Base-by-base conservation (phyloP, 768 basidiomycete genomes). In the Kwoniella sp. region DNA sequence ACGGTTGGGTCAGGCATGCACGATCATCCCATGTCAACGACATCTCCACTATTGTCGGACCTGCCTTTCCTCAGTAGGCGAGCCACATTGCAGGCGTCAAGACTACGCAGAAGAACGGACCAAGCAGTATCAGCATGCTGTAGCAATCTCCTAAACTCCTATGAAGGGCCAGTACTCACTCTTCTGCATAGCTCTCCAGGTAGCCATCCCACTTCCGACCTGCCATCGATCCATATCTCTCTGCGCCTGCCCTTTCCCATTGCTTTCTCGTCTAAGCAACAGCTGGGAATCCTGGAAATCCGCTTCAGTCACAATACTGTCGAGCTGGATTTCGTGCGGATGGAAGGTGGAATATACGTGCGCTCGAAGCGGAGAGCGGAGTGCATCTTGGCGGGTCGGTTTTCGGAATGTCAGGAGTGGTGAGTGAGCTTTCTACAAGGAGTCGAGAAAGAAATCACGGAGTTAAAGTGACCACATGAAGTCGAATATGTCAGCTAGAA, bases 171-270 rank as follows among this genome's bases (percentile, higher is more conserved):
- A n/a, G 15, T 15, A 76, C 74, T 67, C 29, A 76, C 74, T 68
- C 44, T 86, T 80, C 60, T 90, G 85, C 90, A 94, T 93, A 33
- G 91, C 77, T 64, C 83, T 83, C 92, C 92, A 96, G 71, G 92
- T 91, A 47, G 86, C 84, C 49, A 86, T 67, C 1, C 87, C 86
- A 68, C 86, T 86, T 36, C 82, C 82, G 26, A 84, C 80, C 77
- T 93, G 91, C 83, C 89, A 85, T 37, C 83, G 82, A 30, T 84
- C 85, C 61, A 92, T 79, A 27, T 83, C 83, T 72, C 90, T 90
- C 40, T 83, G 79, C 46, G 76, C 73, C 80, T 92, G 90, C 9
- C 66, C 66, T 19, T 63, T 54, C 0, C 65, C 65, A n/a, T n/a
- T n/a, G n/a, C n/a, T n/a, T n/a, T n/a, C n/a, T 29, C 64, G 24